phyloP scores from a whole-genome alignment of 208 protist species.

The Wallacemonas sp. region DNA sequence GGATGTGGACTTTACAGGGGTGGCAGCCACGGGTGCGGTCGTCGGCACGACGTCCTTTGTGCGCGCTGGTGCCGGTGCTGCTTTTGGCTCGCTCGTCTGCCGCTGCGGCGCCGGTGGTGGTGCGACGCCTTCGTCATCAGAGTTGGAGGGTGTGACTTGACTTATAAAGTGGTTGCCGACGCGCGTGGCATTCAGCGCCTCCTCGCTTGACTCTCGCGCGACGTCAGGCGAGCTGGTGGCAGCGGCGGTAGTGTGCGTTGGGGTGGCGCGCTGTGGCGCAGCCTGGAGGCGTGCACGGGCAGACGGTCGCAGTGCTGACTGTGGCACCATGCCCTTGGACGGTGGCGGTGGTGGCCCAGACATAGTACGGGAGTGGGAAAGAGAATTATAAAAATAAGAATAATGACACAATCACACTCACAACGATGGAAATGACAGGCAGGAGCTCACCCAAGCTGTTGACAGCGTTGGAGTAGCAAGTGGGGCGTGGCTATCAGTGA shows the following conservation, averaged over 20 bases:
- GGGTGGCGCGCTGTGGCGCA: too few relatives aligned
- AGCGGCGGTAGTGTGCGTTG: neutral
- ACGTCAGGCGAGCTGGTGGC: neutral
- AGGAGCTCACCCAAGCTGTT: too few relatives aligned
- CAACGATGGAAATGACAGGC: too few relatives aligned
- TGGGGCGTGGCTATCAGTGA: too few relatives aligned
- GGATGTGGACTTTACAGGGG: too few relatives aligned
- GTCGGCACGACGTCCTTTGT: neutral
- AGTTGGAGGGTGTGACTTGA: neutral
- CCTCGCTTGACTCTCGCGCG: neutral
- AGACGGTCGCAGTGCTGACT: neutral
- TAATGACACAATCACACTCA: too few relatives aligned
- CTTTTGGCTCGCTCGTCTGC: neutral
- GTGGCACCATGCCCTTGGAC: neutral
- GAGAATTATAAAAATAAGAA: too few relatives aligned
- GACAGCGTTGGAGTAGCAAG: too few relatives aligned
- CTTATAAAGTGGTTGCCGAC: slow-evolving; percentile 9
- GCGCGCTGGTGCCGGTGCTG: neutral
- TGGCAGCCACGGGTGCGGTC: neutral
- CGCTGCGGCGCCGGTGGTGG: neutral
- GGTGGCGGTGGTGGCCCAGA: neutral
- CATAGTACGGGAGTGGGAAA: too few relatives aligned
- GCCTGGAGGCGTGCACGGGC: slow-evolving; percentile 5
- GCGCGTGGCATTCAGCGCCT: neutral
- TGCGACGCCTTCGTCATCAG: neutral